A percentile compares a stretch with the other conserved stretches of the same genome.
phyloP scores from a whole-genome alignment of 106 monocot species.

The Amphibolis antarctica region DNA sequence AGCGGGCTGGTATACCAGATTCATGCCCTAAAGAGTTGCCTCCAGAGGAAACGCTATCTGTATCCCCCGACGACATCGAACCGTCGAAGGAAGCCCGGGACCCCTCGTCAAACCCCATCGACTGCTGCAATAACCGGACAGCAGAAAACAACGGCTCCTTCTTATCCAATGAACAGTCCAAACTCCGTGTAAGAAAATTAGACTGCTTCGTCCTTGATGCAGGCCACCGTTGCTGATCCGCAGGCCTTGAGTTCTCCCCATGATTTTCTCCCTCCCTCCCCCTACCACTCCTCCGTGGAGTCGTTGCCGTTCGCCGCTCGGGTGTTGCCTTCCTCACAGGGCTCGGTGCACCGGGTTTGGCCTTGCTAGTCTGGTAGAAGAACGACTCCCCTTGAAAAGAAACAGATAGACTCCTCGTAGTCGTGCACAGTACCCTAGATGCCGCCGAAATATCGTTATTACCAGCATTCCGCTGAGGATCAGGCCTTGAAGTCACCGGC shows the following conservation, averaged over 20 bases:
- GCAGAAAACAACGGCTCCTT: slow-evolving; percentile 35
- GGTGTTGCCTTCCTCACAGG: slow-evolving; percentile 2
- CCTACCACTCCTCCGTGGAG: slow-evolving; percentile 6
- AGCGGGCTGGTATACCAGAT: slow-evolving; percentile 8
- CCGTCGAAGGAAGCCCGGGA: slow-evolving; percentile 39
- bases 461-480: not conserved
- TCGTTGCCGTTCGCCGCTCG: slow-evolving; percentile 17
- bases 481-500: not conserved
- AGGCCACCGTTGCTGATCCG: slow-evolving; percentile 40
- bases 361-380: slow-evolving; percentile 23
- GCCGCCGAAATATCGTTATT: not conserved
- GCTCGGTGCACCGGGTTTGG: slow-evolving; percentile 3
- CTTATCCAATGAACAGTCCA: slow-evolving; percentile 38
- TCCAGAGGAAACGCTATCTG: slow-evolving; percentile 80
- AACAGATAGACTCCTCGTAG: slow-evolving; percentile 15
- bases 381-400: slow-evolving; percentile 26
- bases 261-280: slow-evolving; percentile 1
- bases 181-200: slow-evolving; percentile 30
- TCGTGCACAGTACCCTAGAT: slow-evolving; percentile 8
- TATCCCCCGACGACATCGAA: slow-evolving; percentile 45
- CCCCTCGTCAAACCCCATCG: slow-evolving; percentile 42
- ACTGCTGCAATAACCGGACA: slow-evolving; percentile 45
- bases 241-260: slow-evolving; percentile 39
- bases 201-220: slow-evolving; percentile 23
- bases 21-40: slow-evolving; percentile 64